phyloP scores from a whole-genome alignment of 2,329 filamentous ascomycete species.

The Trichoderma polysporum region DNA sequence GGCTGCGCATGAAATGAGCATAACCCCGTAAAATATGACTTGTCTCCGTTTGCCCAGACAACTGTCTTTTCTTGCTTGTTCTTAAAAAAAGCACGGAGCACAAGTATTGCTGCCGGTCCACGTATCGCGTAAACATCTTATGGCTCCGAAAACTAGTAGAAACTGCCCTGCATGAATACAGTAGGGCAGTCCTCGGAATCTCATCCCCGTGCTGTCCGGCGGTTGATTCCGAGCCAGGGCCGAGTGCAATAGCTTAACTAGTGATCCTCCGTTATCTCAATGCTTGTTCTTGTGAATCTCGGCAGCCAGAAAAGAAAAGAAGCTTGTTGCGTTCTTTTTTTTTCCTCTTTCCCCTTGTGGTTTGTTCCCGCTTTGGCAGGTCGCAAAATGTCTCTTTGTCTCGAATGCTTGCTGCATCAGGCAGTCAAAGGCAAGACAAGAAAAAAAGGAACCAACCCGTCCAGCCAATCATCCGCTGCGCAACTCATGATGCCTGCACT shows the following conservation, averaged over 20 bases:
- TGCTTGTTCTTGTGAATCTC: not conserved
- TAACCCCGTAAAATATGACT: not conserved
- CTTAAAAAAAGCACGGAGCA: not conserved
- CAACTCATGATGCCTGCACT: not conserved
- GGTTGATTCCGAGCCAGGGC: conserved; percentile 4
- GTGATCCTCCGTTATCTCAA: not conserved
- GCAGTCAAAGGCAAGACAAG: not conserved
- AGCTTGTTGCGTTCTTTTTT: not conserved
- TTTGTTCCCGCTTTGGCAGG: not conserved
- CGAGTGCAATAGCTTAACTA: not conserved
- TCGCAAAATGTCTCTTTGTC: not conserved
- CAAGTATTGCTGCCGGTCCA: not conserved
- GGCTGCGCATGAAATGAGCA: too few species aligned
- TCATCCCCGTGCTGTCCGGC: not conserved
- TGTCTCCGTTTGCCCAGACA: not conserved
- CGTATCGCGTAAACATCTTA: not conserved
- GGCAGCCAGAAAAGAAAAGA: not conserved
- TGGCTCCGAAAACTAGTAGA: not conserved
- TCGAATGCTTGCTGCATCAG: not conserved
- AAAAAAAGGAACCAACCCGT: not conserved
- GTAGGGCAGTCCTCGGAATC: not conserved
- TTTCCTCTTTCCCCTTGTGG: not conserved
- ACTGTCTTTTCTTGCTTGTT: not conserved
- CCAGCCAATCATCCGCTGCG: not conserved
- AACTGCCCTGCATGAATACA: too few species aligned